Evolutionary conservation across 441 rosid genomes (phyloP).

Genomic region (Mallotus repandus): DNA sequence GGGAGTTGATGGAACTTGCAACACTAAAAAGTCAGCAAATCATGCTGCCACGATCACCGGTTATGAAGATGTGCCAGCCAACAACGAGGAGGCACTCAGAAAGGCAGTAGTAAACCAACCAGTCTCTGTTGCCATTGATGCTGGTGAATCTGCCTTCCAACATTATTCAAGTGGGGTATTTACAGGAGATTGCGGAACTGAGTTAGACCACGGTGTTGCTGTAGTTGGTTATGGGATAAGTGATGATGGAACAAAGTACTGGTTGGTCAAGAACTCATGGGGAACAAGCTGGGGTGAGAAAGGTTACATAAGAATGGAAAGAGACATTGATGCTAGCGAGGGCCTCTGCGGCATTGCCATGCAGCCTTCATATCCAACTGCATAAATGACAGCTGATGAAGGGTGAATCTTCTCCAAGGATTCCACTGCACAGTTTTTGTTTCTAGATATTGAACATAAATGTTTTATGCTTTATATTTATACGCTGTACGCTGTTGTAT

Average conservation of each 20-base stretch:
- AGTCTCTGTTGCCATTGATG: slow-evolving; percentile 70
- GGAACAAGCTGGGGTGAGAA: slow-evolving; percentile 81
- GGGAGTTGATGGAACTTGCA: slow-evolving; percentile 45
- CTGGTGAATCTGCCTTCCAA: slow-evolving; percentile 61
- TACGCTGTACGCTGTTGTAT: not conserved
- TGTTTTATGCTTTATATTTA: not conserved
- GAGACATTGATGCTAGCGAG: slow-evolving; percentile 46
- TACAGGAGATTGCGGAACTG: slow-evolving; percentile 62
- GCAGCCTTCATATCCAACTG: slow-evolving; percentile 67
- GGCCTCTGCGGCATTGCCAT: slow-evolving; percentile 80
- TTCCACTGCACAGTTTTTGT: not conserved
- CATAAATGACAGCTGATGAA: slow-evolving; percentile 11
- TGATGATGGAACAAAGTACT: slow-evolving; percentile 53
- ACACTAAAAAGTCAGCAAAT: slow-evolving; percentile 27
- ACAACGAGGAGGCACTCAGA: slow-evolving; percentile 49
- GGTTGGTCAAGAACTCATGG: slow-evolving; percentile 86
- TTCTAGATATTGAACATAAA: not conserved
- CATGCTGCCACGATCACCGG: slow-evolving; percentile 51
- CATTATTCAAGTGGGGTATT: slow-evolving; percentile 76
- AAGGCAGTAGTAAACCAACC: slow-evolving; percentile 75
- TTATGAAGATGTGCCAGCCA: slow-evolving; percentile 57
- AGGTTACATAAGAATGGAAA: slow-evolving; percentile 72
- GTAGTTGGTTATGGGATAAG: slow-evolving; percentile 69
- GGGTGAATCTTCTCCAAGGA: not conserved
- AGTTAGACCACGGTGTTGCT: slow-evolving; percentile 64